A percentile compares a stretch with the other conserved stretches of the same genome.
Evolutionary conservation across 345 rosid species (phyloP).

Genomic region (Noccaea caerulescens): DNA sequence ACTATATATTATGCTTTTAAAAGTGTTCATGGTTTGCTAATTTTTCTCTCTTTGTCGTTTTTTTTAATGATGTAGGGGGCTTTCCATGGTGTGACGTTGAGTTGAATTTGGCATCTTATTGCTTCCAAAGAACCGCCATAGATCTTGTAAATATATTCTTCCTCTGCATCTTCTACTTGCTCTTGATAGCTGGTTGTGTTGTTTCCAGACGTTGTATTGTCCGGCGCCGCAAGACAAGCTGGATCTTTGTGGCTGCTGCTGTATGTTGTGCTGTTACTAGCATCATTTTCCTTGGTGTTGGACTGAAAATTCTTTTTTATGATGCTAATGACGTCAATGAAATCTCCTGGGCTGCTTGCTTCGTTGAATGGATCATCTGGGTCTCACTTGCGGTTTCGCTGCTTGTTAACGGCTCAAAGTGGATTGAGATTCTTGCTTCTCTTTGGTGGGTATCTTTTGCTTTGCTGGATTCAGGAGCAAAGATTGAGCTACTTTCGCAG

Average conservation of each 20-base stretch:
- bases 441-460: conserved; percentile 76
- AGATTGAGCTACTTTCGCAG: conserved; percentile 45
- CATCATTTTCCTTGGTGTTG: conserved; percentile 44
- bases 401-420: conserved; percentile 57
- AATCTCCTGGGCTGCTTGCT: conserved; percentile 43
- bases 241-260: conserved; percentile 50
- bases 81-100: conserved; percentile 60
- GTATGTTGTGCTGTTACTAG: conserved; percentile 53
- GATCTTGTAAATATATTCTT: conserved; percentile 62
- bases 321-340: conserved; percentile 19
- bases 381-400: conserved; percentile 60
- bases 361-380: conserved; percentile 66
- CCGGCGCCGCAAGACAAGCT: conserved; percentile 45
- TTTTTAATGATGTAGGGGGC: conserved; percentile 47
- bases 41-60: not conserved
- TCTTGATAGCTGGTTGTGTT: conserved; percentile 47
- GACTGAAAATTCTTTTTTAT: conserved; percentile 48
- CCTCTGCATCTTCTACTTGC: conserved; percentile 58
- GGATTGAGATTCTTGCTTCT: conserved; percentile 47
- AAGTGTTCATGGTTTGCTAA: conserved; percentile 19
- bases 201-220: conserved; percentile 34
- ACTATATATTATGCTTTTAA: not conserved
- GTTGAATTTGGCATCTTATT: conserved; percentile 50
- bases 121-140: conserved; percentile 60
- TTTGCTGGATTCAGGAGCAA: conserved; percentile 52